Percentiles rank a stretch among this genome's conserved stretches.
These are phyloP conservation scores for Myxozyma nipponensis DNA, from an alignment of 805 yeast genomes.

Conservation along the genomic window DNA sequence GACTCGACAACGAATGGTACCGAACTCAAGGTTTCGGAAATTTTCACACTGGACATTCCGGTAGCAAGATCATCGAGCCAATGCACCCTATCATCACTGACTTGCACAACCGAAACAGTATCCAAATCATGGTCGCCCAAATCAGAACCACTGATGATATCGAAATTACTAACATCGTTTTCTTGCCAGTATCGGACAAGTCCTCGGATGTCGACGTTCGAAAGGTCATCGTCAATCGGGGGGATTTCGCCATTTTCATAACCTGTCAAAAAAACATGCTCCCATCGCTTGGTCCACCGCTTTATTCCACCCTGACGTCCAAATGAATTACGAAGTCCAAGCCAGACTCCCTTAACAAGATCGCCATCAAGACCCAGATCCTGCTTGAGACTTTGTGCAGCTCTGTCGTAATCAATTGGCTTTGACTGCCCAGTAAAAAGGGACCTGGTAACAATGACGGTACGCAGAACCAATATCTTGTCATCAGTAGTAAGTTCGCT, in stretches of 20 bases:
- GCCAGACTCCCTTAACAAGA: constrained; percentile 64
- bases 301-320: constrained; percentile 59
- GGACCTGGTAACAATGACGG: constrained; percentile 65
- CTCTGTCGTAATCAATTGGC: constrained; percentile 60
- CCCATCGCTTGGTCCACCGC: constrained; percentile 58
- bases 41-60: constrained; percentile 8
- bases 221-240: constrained; percentile 40
- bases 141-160: constrained; percentile 1
- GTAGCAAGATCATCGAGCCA: constrained; percentile 21
- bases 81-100: constrained; percentile 16
- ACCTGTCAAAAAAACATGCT: constrained; percentile 54
- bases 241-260: constrained; percentile 50
- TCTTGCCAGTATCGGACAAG: constrained; percentile 65
- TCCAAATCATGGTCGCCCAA: not conserved
- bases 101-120: constrained; percentile 42
- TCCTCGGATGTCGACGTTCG: constrained; percentile 46
- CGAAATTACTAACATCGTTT: constrained; percentile 38
- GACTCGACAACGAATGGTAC: constrained; percentile 9
- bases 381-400: constrained; percentile 49
- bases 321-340: constrained; percentile 54
- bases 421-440: constrained; percentile 45
- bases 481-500: constrained; percentile 43
- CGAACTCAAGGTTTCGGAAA: constrained; percentile 7
- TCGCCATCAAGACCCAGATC: constrained; percentile 38
- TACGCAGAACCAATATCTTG: constrained; percentile 54